Evolutionary conservation across 768 basidiomycete genomes (phyloP).

Genomic region (Mycena capillaripes): DNA sequence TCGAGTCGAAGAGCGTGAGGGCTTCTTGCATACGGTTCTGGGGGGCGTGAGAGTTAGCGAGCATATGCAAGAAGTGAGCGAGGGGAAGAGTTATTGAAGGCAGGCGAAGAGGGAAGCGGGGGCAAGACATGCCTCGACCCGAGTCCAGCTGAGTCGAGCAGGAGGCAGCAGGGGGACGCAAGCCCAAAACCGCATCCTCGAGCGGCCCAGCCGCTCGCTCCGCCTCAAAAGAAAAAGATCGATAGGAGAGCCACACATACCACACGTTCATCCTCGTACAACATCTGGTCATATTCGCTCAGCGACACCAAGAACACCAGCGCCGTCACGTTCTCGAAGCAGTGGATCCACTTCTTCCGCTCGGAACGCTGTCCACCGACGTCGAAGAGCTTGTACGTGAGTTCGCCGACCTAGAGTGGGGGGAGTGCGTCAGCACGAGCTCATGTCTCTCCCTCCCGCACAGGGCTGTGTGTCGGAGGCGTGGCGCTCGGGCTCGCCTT

Average conservation of each 20-base stretch:
- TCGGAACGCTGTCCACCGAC: slow-evolving; percentile 93
- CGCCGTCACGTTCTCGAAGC: slow-evolving; percentile 95
- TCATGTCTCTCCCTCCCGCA: not conserved
- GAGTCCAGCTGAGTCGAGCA: not conserved
- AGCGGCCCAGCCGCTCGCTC: not conserved
- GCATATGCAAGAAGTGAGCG: not conserved
- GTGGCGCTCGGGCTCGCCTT: no score
- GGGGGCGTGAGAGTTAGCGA: slow-evolving; percentile 8
- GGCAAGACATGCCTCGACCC: no score
- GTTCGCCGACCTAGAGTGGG: slow-evolving; percentile 76
- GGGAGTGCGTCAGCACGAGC: not conserved
- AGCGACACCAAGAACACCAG: slow-evolving; percentile 93
- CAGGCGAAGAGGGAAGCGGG: not conserved
- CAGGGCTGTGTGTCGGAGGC: no score
- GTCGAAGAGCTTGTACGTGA: slow-evolving; percentile 94
- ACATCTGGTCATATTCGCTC: slow-evolving; percentile 97
- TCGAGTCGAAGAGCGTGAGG: slow-evolving; percentile 95
- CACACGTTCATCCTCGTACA: slow-evolving; percentile 97
- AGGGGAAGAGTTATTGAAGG: not conserved
- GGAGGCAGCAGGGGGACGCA: not conserved
- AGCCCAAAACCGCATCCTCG: no score
- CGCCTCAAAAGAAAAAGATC: not conserved
- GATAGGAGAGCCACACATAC: no score
- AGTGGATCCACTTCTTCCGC: slow-evolving; percentile 96
- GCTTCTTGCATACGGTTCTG: slow-evolving; percentile 99